Base-by-base conservation (phyloP, 495 filamentous ascomycete species). In the Penicillium goetzii region DNA sequence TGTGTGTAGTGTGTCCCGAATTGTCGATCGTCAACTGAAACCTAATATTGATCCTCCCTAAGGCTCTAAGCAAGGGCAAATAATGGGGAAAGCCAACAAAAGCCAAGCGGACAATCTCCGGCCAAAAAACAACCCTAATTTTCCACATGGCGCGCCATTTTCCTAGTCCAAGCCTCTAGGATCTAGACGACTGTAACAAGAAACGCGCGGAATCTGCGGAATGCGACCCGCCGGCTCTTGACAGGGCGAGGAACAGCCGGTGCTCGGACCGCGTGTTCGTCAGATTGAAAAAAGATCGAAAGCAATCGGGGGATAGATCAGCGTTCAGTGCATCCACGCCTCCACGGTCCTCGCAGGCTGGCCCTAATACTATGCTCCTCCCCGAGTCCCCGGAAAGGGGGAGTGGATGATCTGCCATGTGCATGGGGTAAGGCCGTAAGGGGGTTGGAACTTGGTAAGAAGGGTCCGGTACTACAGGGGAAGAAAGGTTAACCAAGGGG, bases 81-180 rank as follows among this genome's bases (percentile, higher is more conserved):
- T 9, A 47, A 47, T 47, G 36, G 3, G 36, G 12, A 5, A n/a
- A 28, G 17, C 7, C 25, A 7, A 21, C 19, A 47, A 47, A 21
- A 23, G 43, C 43, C 21, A 47, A 47, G 43, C 19, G 43, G 21
- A 25, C 21, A 25, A 47, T 47, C 43, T 51, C 14, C 25, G 26
- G 25, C 25, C 25, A 51, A 28, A 26, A 5, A 2, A 17, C 21
- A 47, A 51, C 47, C 25, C 47, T 51, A 51, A 51, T 30, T 51
- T 30, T 30, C 47, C 47, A 51, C 47, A 51, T 51, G 47, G 47
- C 47, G 7, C 47, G 43, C 47, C 30, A 32, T 32, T 32, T 6
- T 30, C 47, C 47, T 51, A 7, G 1, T n/a, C 25, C 25, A 14
- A 4, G n/a, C 38, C 38, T 4, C 11, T 15, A 38, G 36, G 4